phyloP scores from a whole-genome alignment of 2,329 filamentous ascomycete genomes.

The Chrysoporthe puriensis region DNA sequence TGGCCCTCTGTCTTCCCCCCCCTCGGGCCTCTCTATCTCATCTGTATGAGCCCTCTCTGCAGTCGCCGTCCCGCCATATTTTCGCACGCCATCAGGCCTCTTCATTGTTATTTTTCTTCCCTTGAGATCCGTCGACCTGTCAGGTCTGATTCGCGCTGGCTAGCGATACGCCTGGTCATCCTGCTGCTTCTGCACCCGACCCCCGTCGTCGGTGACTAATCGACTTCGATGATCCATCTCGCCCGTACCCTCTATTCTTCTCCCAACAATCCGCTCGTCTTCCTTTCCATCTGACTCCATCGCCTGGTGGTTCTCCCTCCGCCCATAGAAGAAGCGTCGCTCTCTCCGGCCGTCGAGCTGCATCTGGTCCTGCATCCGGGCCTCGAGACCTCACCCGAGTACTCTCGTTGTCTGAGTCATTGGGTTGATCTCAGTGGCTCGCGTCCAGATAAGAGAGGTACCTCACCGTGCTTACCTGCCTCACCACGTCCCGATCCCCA shows the following conservation, averaged over 20 bases:
- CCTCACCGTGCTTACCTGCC: neutral
- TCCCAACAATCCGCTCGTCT: neutral
- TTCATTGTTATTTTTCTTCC: neutral
- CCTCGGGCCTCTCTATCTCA: too few relatives aligned
- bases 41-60: too few relatives aligned
- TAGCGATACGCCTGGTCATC: neutral
- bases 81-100: neutral
- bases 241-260: neutral
- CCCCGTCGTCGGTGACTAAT: constrained; percentile 6
- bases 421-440: neutral
- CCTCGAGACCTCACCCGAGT: neutral
- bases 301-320: neutral
- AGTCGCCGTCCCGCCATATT: neutral
- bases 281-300: neutral
- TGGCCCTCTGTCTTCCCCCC: neutral
- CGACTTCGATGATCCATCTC: constrained; percentile 4
- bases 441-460: constrained; percentile 1
- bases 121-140: neutral
- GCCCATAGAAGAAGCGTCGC: neutral
- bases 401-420: neutral
- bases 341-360: neutral
- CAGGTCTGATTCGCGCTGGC: neutral
- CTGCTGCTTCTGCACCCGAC: neutral
- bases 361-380: neutral
- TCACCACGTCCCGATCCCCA: neutral